A percentile compares a stretch with the other conserved stretches of the same genome.
Evolutionary conservation across 495 filamentous ascomycete genomes (phyloP).

Genomic region (Podospora didyma): DNA sequence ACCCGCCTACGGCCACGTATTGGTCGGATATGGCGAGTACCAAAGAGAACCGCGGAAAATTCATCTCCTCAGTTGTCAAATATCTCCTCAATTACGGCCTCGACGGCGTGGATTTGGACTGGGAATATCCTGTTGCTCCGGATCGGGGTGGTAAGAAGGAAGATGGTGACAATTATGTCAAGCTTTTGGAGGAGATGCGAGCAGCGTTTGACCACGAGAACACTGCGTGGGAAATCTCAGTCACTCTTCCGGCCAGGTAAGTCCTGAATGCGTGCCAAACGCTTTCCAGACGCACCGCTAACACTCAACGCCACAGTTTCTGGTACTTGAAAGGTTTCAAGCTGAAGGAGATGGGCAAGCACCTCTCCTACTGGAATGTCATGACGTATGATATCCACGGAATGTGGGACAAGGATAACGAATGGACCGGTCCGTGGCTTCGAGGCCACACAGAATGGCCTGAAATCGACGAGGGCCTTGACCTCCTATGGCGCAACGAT

Average conservation of each 20-base stretch:
- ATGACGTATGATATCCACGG: constrained; percentile 53
- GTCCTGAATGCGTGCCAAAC: too few relatives aligned
- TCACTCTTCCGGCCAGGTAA: too few relatives aligned
- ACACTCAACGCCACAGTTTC: background rate
- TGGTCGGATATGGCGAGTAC: constrained; percentile 20
- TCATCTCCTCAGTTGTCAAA: constrained; percentile 13
- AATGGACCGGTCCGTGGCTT: constrained; percentile 27
- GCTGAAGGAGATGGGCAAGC: constrained; percentile 20
- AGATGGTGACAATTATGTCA: constrained; percentile 38
- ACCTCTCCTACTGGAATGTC: constrained; percentile 51
- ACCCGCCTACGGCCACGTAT: constrained; percentile 7
- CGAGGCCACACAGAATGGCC: constrained; percentile 51
- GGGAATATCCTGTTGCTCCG: constrained; percentile 43
- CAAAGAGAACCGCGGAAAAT: constrained; percentile 13
- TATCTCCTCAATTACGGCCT: constrained; percentile 15
- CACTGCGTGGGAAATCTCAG: background rate
- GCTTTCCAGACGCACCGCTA: too few relatives aligned
- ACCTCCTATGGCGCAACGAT: constrained; percentile 49
- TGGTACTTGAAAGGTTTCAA: constrained; percentile 3
- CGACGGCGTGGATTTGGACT: constrained; percentile 54
- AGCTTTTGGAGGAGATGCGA: background rate
- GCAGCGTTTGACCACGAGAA: background rate
- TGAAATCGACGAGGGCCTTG: constrained; percentile 43
- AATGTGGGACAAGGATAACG: constrained; percentile 19
- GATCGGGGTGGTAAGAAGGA: constrained; percentile 35